Evolutionary conservation across 2,329 filamentous ascomycete genomes (phyloP), one percentile per base, ranked within the genome.

Genomic region (Exophiala viscosa): DNA sequence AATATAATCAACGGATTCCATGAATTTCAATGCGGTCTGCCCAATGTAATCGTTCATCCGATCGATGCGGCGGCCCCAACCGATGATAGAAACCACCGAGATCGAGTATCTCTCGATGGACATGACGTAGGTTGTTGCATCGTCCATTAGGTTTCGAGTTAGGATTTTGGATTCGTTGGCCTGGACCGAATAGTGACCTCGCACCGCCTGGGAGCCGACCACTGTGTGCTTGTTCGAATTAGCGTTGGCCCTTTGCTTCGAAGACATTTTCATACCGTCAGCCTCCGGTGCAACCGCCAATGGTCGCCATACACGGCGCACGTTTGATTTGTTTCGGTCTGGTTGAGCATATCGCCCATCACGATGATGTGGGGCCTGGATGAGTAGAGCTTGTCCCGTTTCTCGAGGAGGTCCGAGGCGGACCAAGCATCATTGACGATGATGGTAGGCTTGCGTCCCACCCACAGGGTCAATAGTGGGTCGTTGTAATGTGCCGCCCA

Each of bases 101-200:
- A 68, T 64, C 5, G 70, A 65, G 52, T 73, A 73, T 9, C 70
- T 60, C 48, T 72, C 68, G 36, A 73, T 66, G 35, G 65, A 65
- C 3, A 55, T 61, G 32, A 71, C 66, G 48, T 72, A 74, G 36
- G 66, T 57, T 15, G 39, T 45, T 5, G 69, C 69, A 1, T 60
- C 47, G 2, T 46, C 46, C 17, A 70, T 35, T 10, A 74, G 54
- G 50, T 70, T 66, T 8, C 63, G 70, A 0, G 78, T 79, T 13
- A 81, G 73, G 1, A 79, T 64, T 38, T 73, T 75, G 61, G 77
- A 81, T 66, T 83, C 80, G 57, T 80, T 74, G 60, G 82, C 78
- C 60, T 83, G 80, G 51, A 82, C 76, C 5, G 65, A 60, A 1
- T 76, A 72, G 57, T 79, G 79, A 46, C 72, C 73, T 2, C 76